A percentile compares a stretch with the other conserved stretches of the same genome.
Evolutionary conservation across 768 basidiomycete genomes (phyloP).

Genomic region (Rhodosporidiobolus sp.): DNA sequence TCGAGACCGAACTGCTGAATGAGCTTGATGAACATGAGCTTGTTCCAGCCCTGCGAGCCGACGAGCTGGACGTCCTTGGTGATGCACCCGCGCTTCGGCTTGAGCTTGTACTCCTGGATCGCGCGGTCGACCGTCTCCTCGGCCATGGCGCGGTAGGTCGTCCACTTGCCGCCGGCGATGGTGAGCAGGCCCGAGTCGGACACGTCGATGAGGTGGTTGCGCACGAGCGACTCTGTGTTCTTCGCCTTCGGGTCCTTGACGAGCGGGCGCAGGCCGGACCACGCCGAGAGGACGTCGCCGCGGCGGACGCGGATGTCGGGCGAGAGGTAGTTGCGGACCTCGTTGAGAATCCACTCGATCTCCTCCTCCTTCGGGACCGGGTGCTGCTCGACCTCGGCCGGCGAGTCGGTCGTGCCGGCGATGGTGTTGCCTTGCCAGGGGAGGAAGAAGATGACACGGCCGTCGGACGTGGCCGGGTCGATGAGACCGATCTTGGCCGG

Average conservation of each 20-base stretch:
- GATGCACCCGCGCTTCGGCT: slow-evolving; percentile 61
- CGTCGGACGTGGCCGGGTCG: slow-evolving; percentile 91
- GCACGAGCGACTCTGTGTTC: slow-evolving; percentile 79
- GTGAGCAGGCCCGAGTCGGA: slow-evolving; percentile 71
- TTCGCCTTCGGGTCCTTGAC: slow-evolving; percentile 74
- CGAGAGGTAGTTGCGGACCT: slow-evolving; percentile 80
- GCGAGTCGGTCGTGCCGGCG: slow-evolving; percentile 88
- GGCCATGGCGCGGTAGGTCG: slow-evolving; percentile 90
- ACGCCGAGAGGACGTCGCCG: slow-evolving; percentile 91
- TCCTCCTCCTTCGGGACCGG: slow-evolving; percentile 87
- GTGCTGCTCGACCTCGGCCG: slow-evolving; percentile 63
- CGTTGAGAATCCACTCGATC: slow-evolving; percentile 93
- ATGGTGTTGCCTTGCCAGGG: slow-evolving; percentile 98
- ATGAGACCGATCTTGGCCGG: slow-evolving; percentile 88
- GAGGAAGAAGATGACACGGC: slow-evolving; percentile 97
- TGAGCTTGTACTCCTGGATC: slow-evolving; percentile 69
- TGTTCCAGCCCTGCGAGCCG: slow-evolving; percentile 89
- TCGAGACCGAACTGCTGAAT: slow-evolving; percentile 70
- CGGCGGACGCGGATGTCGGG: slow-evolving; percentile 91
- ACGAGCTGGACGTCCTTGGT: slow-evolving; percentile 79
- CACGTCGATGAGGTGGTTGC: slow-evolving; percentile 89
- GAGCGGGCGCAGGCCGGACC: slow-evolving; percentile 86
- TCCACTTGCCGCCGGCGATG: slow-evolving; percentile 98
- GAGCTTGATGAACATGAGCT: slow-evolving; percentile 94
- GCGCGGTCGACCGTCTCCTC: slow-evolving; percentile 89